A percentile compares a stretch with the other conserved stretches of the same genome.
Conservation (phyloP, 225 moss, liverwort and hornwort genomes). For the Asterella californica region DNA sequence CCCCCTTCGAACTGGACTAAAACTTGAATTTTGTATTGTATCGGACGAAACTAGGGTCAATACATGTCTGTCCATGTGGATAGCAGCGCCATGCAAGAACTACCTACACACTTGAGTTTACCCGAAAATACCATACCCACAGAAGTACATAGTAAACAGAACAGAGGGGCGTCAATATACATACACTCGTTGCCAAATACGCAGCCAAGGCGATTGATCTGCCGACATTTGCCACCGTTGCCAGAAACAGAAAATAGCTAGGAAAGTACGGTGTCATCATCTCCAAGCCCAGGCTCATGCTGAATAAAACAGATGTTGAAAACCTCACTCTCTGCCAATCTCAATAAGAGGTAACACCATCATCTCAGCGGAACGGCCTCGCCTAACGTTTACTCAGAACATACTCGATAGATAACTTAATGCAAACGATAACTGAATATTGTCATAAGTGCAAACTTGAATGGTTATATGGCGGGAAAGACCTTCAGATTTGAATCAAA, state of each 20-base stretch:
- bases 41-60: not conserved
- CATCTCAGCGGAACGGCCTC: not conserved
- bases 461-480: not conserved
- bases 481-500: conserved; percentile 96
- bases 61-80: no score
- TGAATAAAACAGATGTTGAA: conserved; percentile 78
- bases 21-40: not conserved
- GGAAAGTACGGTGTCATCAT: conserved; percentile 81
- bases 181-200: conserved; percentile 92
- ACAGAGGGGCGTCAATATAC: no score
- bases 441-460: not conserved
- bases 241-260: conserved; percentile 70
- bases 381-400: not conserved
- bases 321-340: conserved; percentile 77
- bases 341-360: not conserved
- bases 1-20: not conserved
- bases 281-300: conserved; percentile 85
- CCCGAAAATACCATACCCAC: no score
- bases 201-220: conserved; percentile 88
- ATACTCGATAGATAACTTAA: no score
- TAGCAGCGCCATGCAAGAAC: no score
- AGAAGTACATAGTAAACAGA: no score
- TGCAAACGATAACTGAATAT: not conserved
- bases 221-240: conserved; percentile 82
- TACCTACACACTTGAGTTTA: no score